phyloP scores from a whole-genome alignment of 305 asterid species.

The Fraxinus dipetala region DNA sequence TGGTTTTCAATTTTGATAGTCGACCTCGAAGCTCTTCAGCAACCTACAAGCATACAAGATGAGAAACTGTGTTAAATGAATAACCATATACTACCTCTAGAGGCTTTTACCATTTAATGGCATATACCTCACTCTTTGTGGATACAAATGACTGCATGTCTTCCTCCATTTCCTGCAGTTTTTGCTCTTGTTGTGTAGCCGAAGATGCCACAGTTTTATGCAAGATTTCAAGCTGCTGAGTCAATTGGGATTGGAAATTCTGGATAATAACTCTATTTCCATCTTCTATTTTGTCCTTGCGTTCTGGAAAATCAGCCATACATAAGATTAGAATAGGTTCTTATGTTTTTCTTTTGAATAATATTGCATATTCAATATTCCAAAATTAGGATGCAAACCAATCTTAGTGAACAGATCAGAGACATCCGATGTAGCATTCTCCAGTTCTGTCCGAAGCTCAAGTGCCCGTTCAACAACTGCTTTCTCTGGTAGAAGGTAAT shows the following conservation, averaged over 20 bases:
- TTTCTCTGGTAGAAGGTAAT: slow-evolving; percentile 32
- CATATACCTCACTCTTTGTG: slow-evolving; percentile 44
- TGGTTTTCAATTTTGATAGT: slow-evolving; percentile 36
- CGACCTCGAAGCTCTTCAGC: slow-evolving; percentile 37
- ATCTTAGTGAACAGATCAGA: slow-evolving; percentile 41
- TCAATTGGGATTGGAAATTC: slow-evolving; percentile 35
- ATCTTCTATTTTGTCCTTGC: slow-evolving; percentile 44
- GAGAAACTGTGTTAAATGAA: slow-evolving; percentile 9
- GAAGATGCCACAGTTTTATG: slow-evolving; percentile 37
- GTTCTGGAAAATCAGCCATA: slow-evolving; percentile 29
- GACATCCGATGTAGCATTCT: slow-evolving; percentile 47
- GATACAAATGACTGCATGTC: slow-evolving; percentile 36
- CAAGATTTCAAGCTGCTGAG: slow-evolving; percentile 48
- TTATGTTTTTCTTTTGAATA: background rate
- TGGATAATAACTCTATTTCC: slow-evolving; percentile 36
- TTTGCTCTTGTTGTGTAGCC: slow-evolving; percentile 41
- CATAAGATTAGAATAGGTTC: background rate
- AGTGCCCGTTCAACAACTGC: slow-evolving; percentile 44
- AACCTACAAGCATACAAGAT: slow-evolving; percentile 29
- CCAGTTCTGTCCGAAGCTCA: slow-evolving; percentile 52
- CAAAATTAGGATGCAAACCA: slow-evolving; percentile 32
- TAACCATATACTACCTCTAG: background rate
- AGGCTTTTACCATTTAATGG: slow-evolving; percentile 5
- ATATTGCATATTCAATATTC: background rate
- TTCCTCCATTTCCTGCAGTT: slow-evolving; percentile 43